Conservation (phyloP, 371 early-diverging fungal species). For the Mucor mucedo region DNA sequence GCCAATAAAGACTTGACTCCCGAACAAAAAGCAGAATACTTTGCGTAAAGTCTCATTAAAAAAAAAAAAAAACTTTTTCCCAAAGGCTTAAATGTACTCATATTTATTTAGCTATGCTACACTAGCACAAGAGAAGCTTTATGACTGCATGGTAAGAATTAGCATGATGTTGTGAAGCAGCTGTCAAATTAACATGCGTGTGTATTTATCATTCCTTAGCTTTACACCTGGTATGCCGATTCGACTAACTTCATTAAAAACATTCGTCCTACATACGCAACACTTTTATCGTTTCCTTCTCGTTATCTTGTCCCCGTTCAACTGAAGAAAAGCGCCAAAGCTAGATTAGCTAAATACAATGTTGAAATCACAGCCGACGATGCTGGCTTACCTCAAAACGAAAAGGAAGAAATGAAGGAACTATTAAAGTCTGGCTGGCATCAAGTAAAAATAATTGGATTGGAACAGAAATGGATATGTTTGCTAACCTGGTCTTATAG, state of each 20-base stretch:
- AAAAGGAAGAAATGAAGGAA: constrained; percentile 55
- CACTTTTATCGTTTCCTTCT: constrained; percentile 66
- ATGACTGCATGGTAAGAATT: constrained; percentile 57
- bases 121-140: constrained; percentile 55
- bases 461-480: neutral
- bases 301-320: constrained; percentile 67
- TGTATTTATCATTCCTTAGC: constrained; percentile 28
- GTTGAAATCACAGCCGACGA: constrained; percentile 49
- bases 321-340: constrained; percentile 57
- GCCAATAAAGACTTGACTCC: constrained; percentile 52
- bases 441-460: constrained; percentile 30
- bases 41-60: constrained; percentile 38
- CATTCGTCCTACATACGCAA: constrained; percentile 70
- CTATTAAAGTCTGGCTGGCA: constrained; percentile 53
- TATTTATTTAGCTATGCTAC: constrained; percentile 45
- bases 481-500: constrained; percentile 22
- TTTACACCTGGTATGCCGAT: constrained; percentile 75
- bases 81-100: neutral
- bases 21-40: constrained; percentile 56
- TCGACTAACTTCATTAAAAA: constrained; percentile 68
- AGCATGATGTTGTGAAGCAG: too few species aligned
- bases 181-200: too few species aligned
- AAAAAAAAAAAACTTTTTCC: neutral
- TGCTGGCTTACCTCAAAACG: constrained; percentile 45
- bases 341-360: constrained; percentile 56